These are phyloP conservation scores for Radiomyces spectabilis DNA, from an alignment of 192 early-diverging fungal genomes.

Conservation along the genomic window DNA sequence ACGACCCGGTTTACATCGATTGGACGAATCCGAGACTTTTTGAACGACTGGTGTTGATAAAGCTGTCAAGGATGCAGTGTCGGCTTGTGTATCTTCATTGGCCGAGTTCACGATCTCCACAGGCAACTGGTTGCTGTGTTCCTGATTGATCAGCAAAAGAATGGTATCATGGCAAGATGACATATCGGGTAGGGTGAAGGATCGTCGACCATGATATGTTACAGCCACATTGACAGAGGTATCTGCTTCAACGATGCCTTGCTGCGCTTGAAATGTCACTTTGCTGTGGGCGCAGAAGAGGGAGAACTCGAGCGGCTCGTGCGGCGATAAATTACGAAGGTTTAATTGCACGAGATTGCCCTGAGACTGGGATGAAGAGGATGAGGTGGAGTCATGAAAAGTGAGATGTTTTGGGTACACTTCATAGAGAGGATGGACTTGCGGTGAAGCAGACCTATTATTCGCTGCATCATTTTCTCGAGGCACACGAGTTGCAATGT, in stretches of 20 bases:
- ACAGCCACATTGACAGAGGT: not conserved
- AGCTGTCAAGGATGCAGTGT: too few species aligned
- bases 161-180: slow-evolving; percentile 6
- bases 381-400: not conserved
- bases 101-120: not conserved
- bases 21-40: too few species aligned
- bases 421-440: not conserved
- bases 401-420: not conserved
- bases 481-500: not conserved
- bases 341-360: not conserved
- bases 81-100: not conserved
- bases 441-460: not conserved
- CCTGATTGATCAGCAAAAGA: not conserved
- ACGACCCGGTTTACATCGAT: too few species aligned
- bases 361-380: not conserved
- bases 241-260: not conserved
- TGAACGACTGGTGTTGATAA: too few species aligned
- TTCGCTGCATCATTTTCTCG: not conserved
- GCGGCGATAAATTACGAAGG: too few species aligned
- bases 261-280: not conserved
- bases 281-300: not conserved
- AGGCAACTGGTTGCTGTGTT: not conserved
- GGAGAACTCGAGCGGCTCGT: not conserved
- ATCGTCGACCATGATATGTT: not conserved
- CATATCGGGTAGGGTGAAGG: not conserved